Evolutionary conservation across 2,329 filamentous ascomycete genomes (phyloP).

Genomic region (Pestalotiopsis sp.): DNA sequence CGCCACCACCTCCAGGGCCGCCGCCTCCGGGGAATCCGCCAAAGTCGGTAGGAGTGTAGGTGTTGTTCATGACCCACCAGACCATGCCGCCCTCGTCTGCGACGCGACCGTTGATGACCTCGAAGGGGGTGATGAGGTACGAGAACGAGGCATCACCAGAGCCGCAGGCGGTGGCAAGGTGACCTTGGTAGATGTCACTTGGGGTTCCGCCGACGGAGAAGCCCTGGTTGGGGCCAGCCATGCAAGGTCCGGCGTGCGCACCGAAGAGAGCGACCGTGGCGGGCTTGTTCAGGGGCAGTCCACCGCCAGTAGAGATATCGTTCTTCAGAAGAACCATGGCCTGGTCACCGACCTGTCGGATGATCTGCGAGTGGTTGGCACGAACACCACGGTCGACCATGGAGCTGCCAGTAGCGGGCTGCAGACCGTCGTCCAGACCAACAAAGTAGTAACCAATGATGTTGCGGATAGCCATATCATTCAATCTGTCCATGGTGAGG

Average conservation of each 20-base stretch:
- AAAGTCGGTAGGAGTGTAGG: constrained; percentile 7
- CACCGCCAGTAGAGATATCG: constrained; percentile 36
- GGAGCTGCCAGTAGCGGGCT: constrained; percentile 10
- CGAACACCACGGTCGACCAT: constrained; percentile 10
- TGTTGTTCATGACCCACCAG: constrained; percentile 48
- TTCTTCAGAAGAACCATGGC: constrained; percentile 72
- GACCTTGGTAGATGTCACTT: constrained; percentile 16
- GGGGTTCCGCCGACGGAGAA: constrained; percentile 12
- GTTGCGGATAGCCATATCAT: constrained; percentile 20
- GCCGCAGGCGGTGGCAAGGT: constrained; percentile 56
- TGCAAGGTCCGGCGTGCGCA: constrained; percentile 61
- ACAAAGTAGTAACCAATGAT: constrained; percentile 18
- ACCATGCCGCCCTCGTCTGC: constrained; percentile 37
- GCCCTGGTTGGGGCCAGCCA: constrained; percentile 40
- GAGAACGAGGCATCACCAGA: constrained; percentile 52
- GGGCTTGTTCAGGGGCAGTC: constrained; percentile 56
- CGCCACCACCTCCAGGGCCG: neutral
- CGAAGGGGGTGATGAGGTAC: constrained; percentile 54
- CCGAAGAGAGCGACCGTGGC: constrained; percentile 47
- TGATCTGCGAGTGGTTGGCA: constrained; percentile 15
- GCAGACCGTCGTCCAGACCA: constrained; percentile 12
- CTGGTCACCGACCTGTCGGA: constrained; percentile 26
- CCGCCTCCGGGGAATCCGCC: constrained; percentile 2
- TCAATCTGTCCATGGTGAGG: constrained; percentile 16
- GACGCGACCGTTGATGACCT: constrained; percentile 49